Percentiles rank a stretch among this genome's conserved stretches.
Evolutionary conservation across 805 yeast genomes (phyloP).

Genomic region (Barnettozyma pratensis): DNA sequence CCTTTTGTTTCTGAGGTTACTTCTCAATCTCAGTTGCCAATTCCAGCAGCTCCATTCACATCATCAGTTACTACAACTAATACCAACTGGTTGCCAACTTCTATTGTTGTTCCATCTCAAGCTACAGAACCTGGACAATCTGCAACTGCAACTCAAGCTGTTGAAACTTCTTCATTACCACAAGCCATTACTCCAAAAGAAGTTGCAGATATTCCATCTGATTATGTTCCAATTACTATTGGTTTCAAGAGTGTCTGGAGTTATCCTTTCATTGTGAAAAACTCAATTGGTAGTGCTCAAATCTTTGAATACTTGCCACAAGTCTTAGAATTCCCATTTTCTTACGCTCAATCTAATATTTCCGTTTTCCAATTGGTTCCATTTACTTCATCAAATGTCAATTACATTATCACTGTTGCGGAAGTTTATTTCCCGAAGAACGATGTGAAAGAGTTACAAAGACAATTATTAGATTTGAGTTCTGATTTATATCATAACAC

Average conservation of each 20-base stretch:
- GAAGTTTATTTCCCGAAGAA: conserved; percentile 72
- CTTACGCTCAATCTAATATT: conserved; percentile 36
- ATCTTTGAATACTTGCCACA: conserved; percentile 80
- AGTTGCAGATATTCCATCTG: conserved; percentile 36
- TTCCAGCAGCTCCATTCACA: not conserved
- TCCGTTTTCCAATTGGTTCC: conserved; percentile 72
- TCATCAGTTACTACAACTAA: conserved; percentile 11
- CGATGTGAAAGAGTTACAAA: conserved; percentile 44
- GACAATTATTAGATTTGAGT: conserved; percentile 40
- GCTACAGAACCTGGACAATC: conserved; percentile 19
- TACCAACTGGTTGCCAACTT: conserved; percentile 40
- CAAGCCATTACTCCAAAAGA: conserved; percentile 69
- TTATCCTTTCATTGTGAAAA: conserved; percentile 75
- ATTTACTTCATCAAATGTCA: conserved; percentile 47
- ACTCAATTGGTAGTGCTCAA: conserved; percentile 76
- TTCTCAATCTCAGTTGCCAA: not conserved
- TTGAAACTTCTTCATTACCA: conserved; percentile 55
- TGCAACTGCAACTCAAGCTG: conserved; percentile 16
- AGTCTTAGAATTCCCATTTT: conserved; percentile 61
- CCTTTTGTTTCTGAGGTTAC: not conserved
- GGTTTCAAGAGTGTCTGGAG: conserved; percentile 78
- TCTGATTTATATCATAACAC: conserved; percentile 61
- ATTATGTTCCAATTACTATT: conserved; percentile 56
- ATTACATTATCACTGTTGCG: conserved; percentile 82
- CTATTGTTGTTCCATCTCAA: conserved; percentile 33